Percentiles rank a stretch among this genome's conserved stretches.
Evolutionary conservation across 345 rosid genomes (phyloP).

Genomic region (Boechera retrofracta): DNA sequence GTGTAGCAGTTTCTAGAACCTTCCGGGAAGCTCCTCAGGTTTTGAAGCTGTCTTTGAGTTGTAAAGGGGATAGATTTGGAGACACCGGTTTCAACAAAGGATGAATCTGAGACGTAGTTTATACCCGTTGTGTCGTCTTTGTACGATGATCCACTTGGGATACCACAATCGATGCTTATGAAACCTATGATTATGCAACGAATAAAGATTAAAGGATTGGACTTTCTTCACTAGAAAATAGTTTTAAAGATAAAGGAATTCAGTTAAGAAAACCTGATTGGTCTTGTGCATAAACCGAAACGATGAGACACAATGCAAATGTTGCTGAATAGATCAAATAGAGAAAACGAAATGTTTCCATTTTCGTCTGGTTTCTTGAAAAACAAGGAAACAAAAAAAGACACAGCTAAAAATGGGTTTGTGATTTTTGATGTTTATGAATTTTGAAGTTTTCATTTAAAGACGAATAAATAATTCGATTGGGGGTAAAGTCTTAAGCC

Average conservation of each 20-base stretch:
- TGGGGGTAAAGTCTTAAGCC: constrained; percentile 11
- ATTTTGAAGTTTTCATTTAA: not conserved
- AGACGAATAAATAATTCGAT: not conserved
- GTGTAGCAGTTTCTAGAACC: constrained; percentile 52
- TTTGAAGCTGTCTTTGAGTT: constrained; percentile 33
- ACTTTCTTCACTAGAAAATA: not conserved
- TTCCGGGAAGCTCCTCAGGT: constrained; percentile 49
- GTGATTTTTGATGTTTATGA: not conserved
- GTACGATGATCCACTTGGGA: constrained; percentile 39
- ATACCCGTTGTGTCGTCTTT: constrained; percentile 42
- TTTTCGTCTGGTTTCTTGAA: constrained; percentile 2
- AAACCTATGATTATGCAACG: constrained; percentile 39
- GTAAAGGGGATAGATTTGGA: constrained; percentile 5
- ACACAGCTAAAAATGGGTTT: not conserved
- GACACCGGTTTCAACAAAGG: constrained; percentile 42
- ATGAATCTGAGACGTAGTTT: constrained; percentile 51
- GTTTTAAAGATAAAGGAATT: not conserved
- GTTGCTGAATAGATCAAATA: constrained; percentile 1
- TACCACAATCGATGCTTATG: constrained; percentile 57
- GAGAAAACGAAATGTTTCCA: constrained; percentile 11
- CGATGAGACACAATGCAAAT: constrained; percentile 7
- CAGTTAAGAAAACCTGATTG: constrained; percentile 34
- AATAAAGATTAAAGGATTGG: not conserved
- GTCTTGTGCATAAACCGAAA: constrained; percentile 30
- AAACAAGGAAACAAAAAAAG: not conserved